Evolutionary conservation across 129 eudicot genomes (phyloP).

Genomic region (Oenanthe sinensis): DNA sequence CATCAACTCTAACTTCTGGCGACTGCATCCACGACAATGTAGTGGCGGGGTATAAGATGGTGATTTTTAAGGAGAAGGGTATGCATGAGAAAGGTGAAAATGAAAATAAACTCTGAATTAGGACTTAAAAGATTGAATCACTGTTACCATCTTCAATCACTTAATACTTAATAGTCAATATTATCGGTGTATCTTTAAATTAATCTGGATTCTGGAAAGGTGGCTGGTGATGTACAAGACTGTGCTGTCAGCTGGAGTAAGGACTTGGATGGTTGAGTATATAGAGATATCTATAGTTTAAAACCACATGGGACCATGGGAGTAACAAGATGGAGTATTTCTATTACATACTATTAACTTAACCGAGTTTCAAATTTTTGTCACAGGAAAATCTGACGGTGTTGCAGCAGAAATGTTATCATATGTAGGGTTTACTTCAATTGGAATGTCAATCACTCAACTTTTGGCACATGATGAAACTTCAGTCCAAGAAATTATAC

Average conservation of each 20-base stretch:
- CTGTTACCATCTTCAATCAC: not conserved
- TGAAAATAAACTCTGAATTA: not conserved
- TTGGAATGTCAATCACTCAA: conserved; percentile 46
- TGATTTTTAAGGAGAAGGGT: too few relatives aligned
- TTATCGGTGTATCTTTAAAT: not conserved
- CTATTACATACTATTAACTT: not conserved
- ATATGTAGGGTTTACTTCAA: conserved; percentile 53
- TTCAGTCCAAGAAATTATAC: conserved; percentile 41
- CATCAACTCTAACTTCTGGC: too few relatives aligned
- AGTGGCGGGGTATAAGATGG: too few relatives aligned
- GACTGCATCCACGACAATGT: too few relatives aligned
- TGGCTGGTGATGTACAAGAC: not conserved
- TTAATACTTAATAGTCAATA: not conserved
- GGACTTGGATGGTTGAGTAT: not conserved
- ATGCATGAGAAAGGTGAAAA: too few relatives aligned
- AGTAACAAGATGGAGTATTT: not conserved
- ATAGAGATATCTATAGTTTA: not conserved
- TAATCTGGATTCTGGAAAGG: not conserved
- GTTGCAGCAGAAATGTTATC: conserved; percentile 29
- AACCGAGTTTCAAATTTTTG: not conserved
- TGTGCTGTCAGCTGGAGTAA: not conserved
- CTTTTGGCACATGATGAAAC: conserved; percentile 46
- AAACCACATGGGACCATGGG: not conserved
- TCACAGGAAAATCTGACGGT: conserved; percentile 34
- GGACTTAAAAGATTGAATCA: not conserved